These are phyloP conservation scores for Ogataea kodamae DNA, from an alignment of 805 yeast species.

Conservation along the genomic window DNA sequence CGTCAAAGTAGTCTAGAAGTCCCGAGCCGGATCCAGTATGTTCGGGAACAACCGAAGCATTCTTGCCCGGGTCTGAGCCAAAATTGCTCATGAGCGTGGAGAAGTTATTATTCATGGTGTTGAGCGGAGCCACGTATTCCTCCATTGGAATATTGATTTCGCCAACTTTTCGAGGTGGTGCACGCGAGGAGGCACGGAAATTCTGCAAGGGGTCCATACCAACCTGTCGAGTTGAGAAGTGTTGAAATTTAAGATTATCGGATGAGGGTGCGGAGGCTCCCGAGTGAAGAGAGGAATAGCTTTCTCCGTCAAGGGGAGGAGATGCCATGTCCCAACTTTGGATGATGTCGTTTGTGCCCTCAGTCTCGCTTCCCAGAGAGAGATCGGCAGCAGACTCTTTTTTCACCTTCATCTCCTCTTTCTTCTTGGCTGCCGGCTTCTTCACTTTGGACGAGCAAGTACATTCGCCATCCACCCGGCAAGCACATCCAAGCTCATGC, in stretches of 20 bases:
- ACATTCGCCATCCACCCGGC: constrained; percentile 32
- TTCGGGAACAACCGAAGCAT: background rate
- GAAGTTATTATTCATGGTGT: constrained; percentile 34
- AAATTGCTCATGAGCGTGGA: constrained; percentile 25
- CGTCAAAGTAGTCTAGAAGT: constrained; percentile 31
- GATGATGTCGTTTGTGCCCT: constrained; percentile 15
- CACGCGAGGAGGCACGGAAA: constrained; percentile 23
- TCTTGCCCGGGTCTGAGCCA: constrained; percentile 7
- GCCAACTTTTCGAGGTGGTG: constrained; percentile 25
- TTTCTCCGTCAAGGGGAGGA: constrained; percentile 24
- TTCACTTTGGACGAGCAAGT: constrained; percentile 31
- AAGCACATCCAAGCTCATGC: constrained; percentile 31
- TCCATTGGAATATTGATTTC: constrained; percentile 34
- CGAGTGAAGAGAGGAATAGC: constrained; percentile 23
- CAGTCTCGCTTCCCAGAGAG: constrained; percentile 13
- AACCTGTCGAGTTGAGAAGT: constrained; percentile 25
- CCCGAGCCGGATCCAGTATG: constrained; percentile 27
- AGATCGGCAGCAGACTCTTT: constrained; percentile 8
- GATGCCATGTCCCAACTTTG: constrained; percentile 32
- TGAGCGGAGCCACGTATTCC: constrained; percentile 36
- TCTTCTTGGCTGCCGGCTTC: constrained; percentile 18
- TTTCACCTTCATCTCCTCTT: constrained; percentile 12
- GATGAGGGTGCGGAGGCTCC: too few relatives aligned
- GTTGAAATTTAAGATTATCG: constrained; percentile 18
- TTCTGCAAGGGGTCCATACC: constrained; percentile 33